Evolutionary conservation across 306 rosid species (phyloP).

Genomic region (Quercus parvula): DNA sequence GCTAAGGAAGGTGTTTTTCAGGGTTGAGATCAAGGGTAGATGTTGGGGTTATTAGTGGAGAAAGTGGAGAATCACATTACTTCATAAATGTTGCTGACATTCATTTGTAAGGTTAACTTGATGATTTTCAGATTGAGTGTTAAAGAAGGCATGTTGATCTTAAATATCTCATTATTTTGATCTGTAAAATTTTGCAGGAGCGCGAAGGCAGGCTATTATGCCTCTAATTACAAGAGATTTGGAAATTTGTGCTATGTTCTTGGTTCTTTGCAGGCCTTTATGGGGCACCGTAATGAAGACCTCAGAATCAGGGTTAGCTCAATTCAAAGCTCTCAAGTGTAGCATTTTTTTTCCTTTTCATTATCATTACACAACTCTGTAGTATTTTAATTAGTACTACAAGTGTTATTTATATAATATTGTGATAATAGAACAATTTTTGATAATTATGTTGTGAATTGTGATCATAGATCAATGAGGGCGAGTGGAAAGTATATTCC

Average conservation of each 20-base stretch:
- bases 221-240: constrained; percentile 78
- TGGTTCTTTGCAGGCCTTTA: constrained; percentile 89
- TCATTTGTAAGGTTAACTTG: constrained; percentile 78
- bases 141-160: background rate
- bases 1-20: constrained; percentile 35
- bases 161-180: constrained; percentile 11
- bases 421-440: constrained; percentile 49
- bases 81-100: constrained; percentile 89
- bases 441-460: background rate
- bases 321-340: background rate
- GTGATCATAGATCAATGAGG: constrained; percentile 62
- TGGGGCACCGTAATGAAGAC: constrained; percentile 78
- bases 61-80: constrained; percentile 59
- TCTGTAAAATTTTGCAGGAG: constrained; percentile 53
- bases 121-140: constrained; percentile 21
- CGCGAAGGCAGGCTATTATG: constrained; percentile 90
- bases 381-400: constrained; percentile 2
- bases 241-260: constrained; percentile 88
- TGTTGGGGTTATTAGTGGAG: constrained; percentile 67
- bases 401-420: background rate
- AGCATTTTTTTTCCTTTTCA: background rate
- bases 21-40: constrained; percentile 76
- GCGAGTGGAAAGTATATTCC: constrained; percentile 73
- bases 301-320: constrained; percentile 73
- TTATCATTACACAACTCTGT: background rate